Base-by-base conservation (phyloP, 148 eudicot species). In the Fagopyrum esculentum region DNA sequence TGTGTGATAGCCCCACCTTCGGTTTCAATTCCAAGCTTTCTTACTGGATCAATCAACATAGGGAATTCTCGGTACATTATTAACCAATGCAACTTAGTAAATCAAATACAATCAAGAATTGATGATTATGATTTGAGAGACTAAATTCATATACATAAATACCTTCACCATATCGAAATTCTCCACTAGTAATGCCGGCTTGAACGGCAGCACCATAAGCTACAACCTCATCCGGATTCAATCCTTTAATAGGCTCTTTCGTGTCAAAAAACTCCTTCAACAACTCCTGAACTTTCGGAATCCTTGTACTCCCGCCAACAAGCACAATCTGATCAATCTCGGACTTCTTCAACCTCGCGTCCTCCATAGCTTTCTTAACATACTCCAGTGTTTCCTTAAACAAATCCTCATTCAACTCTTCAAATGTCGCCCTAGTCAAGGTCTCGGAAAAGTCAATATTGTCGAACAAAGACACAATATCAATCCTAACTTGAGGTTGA, bases 291-390 rank as follows among this genome's bases (percentile, higher is more conserved):
- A 89, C 88, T 80, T 87, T 90, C 26, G 90, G 95, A 80, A 90
- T 90, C 79, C 95, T 86, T 17, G 95, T 90, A 79, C 95, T 90
- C 76, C 95, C 91, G 79, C 95, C 95, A 77, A 88, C 89, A 47
- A 90, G 91, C 43, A 90, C 88, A 50, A 88, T 85, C 72, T 90
- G 90, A 7, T 90, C 88, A 54, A 90, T 88, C 76, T 90, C 90
- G 74, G 54, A 80, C 80, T 88, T 88, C 56, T 80, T 83, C 84
- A 90, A 61, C 6, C 87, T 87, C 35, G 90, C 95, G 19, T 90
- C 95, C n/a, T 87, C 87, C 93, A 87, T 85, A 76, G 89, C 90
- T 77, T 84, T 89, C 90, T 89, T 87, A 48, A 90, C 91, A 0
- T 88, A 87, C 40, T 87, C 91, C 95, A 90, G 85, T 73, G 91